Base-by-base conservation (phyloP, 352 stramenopile genomes). In the Globisporangium splendens region DNA sequence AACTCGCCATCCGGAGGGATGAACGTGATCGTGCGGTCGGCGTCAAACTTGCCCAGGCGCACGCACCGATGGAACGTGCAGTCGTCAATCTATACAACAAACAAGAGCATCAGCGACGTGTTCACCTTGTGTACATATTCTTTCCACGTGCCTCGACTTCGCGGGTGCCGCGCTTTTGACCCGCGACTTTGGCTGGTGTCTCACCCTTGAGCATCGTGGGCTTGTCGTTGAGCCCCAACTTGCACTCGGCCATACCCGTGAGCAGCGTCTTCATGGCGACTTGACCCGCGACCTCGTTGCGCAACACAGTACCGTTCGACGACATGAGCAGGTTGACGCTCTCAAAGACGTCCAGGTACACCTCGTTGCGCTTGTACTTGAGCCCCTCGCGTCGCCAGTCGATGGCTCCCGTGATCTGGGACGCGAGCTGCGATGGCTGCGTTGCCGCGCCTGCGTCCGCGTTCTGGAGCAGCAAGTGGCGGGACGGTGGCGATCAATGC, bases 11-110 rank as follows among this genome's bases (percentile, higher is more conserved):
- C 96, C 0, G 96, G 97, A 8, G 97, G 97, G 63, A 99, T 98
- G 72, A 99, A 99, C 38, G 96, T 98, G 75, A 99, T 99, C 35
- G 79, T 93, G 49, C 77, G 79, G 65, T 99, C 97, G 24, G 96
- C 91, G 74, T 99, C 96, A 72, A 99, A 99, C 68, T 98, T 98
- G 66, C 96, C 95, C 13, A 99, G 80, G 63, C 95, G 88, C 42
- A 99, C 97, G 70, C 96, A 99, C 24, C 94, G 86, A 70, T 99
- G 97, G 72, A 99, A 99, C 38, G 94, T 99, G 79, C 96, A 99
- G 72, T 99, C 96, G 70, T 98, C 96, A 64, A 99, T 98, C 75
- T 97, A 89, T 14, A 10, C 96, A 87, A 31, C 72, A 73, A 24
- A 65, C 17, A 47, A 44, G 12, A 48, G 20, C 20, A 22, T 50